Evolutionary conservation across 78 protist genomes (phyloP).

Genomic region (Pigoraptor vietnamica): DNA sequence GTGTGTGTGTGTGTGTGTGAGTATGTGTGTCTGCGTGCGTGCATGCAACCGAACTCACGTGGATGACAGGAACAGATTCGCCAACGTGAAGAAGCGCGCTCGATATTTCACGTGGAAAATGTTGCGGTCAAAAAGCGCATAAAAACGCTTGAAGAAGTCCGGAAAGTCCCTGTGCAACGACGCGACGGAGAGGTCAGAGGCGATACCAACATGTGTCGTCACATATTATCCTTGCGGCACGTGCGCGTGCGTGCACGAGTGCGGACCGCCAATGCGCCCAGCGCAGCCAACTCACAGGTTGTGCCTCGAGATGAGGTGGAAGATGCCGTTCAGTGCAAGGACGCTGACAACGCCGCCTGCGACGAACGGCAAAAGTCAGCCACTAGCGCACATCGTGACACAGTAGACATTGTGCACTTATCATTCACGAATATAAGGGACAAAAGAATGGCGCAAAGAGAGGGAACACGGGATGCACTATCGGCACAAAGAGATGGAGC

Average conservation of each 20-base stretch:
- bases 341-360: constrained; percentile 64
- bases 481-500: too few relatives aligned
- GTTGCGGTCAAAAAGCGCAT: constrained; percentile 47
- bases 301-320: constrained; percentile 58
- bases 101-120: constrained; percentile 52
- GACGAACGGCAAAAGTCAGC: too few relatives aligned
- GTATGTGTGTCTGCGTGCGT: too few relatives aligned
- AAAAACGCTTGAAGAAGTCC: constrained; percentile 54
- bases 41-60: too few relatives aligned
- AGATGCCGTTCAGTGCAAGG: constrained; percentile 64
- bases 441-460: neutral
- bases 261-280: neutral
- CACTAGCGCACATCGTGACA: too few relatives aligned
- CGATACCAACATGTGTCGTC: too few relatives aligned
- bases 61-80: constrained; percentile 39
- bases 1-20: neutral
- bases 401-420: too few relatives aligned
- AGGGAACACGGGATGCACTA: neutral
- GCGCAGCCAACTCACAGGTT: constrained; percentile 22
- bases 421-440: too few relatives aligned
- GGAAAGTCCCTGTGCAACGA: constrained; percentile 55
- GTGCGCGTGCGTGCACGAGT: too few relatives aligned
- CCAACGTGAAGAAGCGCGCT: constrained; percentile 53
- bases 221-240: too few relatives aligned
- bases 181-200: neutral